A percentile compares a stretch with the other conserved stretches of the same genome.
Conservation (phyloP, 768 basidiomycete species). For the Podaxis rugospora region DNA sequence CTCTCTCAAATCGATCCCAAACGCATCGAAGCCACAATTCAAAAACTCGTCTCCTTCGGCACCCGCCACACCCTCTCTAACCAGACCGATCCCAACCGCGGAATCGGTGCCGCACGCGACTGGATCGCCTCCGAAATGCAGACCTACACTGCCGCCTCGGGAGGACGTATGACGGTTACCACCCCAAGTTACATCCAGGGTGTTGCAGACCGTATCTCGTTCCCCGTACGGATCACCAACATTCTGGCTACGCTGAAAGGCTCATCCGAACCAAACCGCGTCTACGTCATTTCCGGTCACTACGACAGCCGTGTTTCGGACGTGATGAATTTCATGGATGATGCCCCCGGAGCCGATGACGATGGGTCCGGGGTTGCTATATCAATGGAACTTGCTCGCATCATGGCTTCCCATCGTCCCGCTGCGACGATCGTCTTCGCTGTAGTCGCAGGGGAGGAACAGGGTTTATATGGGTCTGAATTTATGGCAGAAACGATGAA, state of each 20-base stretch:
- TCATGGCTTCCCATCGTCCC: conserved; percentile 43
- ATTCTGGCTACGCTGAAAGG: conserved; percentile 47
- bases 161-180: conserved; percentile 37
- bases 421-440: conserved; percentile 50
- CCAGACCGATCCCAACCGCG: conserved; percentile 47
- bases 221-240: conserved; percentile 22
- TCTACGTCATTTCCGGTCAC: conserved; percentile 51
- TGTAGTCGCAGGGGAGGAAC: conserved; percentile 49
- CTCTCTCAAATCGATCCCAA: conserved; percentile 41
- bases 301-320: conserved; percentile 46
- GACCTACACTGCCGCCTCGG: conserved; percentile 31
- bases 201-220: conserved; percentile 29
- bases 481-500: conserved; percentile 42
- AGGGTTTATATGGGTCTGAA: conserved; percentile 43
- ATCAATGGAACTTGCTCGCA: conserved; percentile 47
- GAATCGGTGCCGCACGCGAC: conserved; percentile 52
- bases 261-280: conserved; percentile 41
- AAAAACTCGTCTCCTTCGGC: conserved; percentile 51
- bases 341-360: conserved; percentile 50
- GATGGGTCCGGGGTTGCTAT: conserved; percentile 53
- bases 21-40: conserved; percentile 42
- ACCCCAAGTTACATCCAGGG: conserved; percentile 43
- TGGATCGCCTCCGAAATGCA: conserved; percentile 49
- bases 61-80: conserved; percentile 49
- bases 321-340: conserved; percentile 34